Base-by-base conservation (phyloP, 371 early-diverging fungal species). In the Mucor racemosus region DNA sequence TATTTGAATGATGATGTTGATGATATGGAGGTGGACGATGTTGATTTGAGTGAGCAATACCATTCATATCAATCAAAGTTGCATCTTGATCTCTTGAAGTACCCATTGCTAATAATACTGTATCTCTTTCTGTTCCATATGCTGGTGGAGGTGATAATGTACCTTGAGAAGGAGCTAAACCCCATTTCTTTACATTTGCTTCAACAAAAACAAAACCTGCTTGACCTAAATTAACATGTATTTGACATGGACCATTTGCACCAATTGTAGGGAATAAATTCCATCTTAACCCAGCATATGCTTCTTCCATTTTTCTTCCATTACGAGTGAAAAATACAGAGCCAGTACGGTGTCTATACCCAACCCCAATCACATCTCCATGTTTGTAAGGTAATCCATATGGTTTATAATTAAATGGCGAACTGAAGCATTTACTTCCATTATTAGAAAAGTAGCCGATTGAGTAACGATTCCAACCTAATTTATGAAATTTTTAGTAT, bases 141-240 rank as follows among this genome's bases (percentile, higher is more conserved):
- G 88, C 86, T 6, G 88, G 88, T 15, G 93, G 92, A n/a, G 93
- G 93, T 17, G 82, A 76, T 33, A 87, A 64, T 7, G 87, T 81
- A 8, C 92, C 92, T 67, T 89, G 86, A 11, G 83, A 72, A 8
- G 92, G 92, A 6, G 91, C 92, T 31, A 92, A 71, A 0, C 92
- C 92, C 92, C 92, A 92, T 64, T 89, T 89, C 69, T 92, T 91
- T 19, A 92, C 92, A 73, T 92, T 92, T 41, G 92, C 92, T 58
- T 92, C 92, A 13, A 92, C 87, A 81, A 91, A 88, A 11, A 88
- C 86, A 68, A 88, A 88, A 6, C 88, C 86, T 58, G 72, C 65
- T 62, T 86, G 88, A 1, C 58, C 90, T 19, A 89, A 67, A 74
- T 89, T 89, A 21, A 89, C 88, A 62, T 87, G 86, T 0, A 89